Evolutionary conservation across 768 basidiomycete genomes (phyloP), one percentile per base, ranked within the genome.

Genomic region (Lentinula boryana): DNA sequence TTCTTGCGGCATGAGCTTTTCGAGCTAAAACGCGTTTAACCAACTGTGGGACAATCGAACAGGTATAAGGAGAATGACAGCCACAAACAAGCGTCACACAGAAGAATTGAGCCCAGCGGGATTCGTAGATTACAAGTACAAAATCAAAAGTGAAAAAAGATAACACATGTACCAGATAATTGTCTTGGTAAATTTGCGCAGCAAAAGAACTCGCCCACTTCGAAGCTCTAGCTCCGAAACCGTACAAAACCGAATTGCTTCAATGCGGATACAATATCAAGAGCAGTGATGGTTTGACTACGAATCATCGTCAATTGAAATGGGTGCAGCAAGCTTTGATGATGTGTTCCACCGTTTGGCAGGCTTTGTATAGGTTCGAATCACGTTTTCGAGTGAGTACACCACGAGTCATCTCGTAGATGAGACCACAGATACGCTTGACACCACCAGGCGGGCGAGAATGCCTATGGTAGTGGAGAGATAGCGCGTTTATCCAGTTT

Each of bases 381-480:
- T 59, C 58, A 18, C 58, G 35, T 59, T 50, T 12, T 59, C 31
- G 21, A 59, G 58, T 49, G 2, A 59, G 33, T 15, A 50, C 58
- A 50, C 58, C 58, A 50, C 46, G 58, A 27, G 58, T 50, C 21
- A 50, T 46, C 50, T 36, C 58, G 44, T 59, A 59, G 18, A 59
- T 58, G 12, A 59, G 58, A 44, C 58, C 48, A 59, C 48, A 59
- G 6, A 36, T 59, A 50, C 58, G 58, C 46, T 59, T 50, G 32
- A 59, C 58, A 36, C 46, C 58, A 49, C 58, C 58, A 59, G 58
- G 50, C 58, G 58, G 35, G 58, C 58, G 33, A 59, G 58, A 50
- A 38, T 48, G 58, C 35, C 50, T 59, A 46, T 59, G 48, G 50
- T 59, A 13, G 46, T 46, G 49, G 16, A 10, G 27, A 48, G 10